phyloP scores from a whole-genome alignment of 2,329 filamentous ascomycete genomes.

The Ceratocystis smalleyi region DNA sequence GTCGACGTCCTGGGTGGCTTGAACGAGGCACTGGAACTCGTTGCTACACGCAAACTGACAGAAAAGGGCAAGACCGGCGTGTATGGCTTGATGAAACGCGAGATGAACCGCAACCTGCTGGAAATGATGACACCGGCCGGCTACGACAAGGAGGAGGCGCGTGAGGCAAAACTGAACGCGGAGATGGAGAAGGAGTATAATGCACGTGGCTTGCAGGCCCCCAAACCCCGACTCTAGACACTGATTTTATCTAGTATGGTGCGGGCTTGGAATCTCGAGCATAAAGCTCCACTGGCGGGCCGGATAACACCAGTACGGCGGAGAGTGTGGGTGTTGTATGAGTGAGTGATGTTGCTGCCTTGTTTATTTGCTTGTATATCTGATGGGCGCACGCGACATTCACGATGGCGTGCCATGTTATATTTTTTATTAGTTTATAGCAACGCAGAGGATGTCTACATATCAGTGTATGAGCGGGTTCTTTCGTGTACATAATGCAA shows the following conservation, averaged over 20 bases:
- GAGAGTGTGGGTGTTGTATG: neutral
- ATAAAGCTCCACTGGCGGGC: neutral
- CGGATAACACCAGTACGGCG: neutral
- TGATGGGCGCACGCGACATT: neutral
- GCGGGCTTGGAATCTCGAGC: neutral
- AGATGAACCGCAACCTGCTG: constrained; percentile 57
- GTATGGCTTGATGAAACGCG: constrained; percentile 56
- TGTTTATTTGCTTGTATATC: neutral
- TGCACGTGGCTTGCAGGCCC: constrained; percentile 15
- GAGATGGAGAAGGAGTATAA: constrained; percentile 30
- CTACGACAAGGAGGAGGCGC: constrained; percentile 34
- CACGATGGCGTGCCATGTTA: neutral
- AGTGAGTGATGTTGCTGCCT: neutral
- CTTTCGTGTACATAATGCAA: neutral
- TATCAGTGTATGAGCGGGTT: neutral
- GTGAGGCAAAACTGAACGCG: constrained; percentile 31
- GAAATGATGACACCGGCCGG: constrained; percentile 38
- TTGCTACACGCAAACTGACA: constrained; percentile 42
- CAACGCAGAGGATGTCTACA: neutral
- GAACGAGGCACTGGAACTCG: constrained; percentile 45
- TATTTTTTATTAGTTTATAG: neutral
- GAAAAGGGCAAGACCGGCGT: constrained; percentile 48
- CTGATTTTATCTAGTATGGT: neutral
- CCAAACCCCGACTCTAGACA: constrained; percentile 25
- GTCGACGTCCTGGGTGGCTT: constrained; percentile 53